These are phyloP conservation scores for Trichomonas tenax DNA, from an alignment of 208 protist genomes.

Conservation along the genomic window DNA sequence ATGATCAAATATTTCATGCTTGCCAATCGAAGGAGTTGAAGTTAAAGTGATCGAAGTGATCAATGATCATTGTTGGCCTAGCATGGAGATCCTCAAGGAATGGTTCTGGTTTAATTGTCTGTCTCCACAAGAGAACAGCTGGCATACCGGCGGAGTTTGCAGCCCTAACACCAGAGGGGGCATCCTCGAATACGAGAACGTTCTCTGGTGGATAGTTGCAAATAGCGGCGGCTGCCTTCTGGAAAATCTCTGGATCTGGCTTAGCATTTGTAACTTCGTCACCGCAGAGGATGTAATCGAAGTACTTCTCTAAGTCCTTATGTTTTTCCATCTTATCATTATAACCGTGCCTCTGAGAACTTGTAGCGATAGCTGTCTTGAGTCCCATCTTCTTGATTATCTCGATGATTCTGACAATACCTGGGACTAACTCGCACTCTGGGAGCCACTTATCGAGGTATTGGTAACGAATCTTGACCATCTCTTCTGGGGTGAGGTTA, in stretches of 20 bases:
- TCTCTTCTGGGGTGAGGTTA: not conserved
- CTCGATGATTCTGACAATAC: not conserved
- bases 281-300: not conserved
- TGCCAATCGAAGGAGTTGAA: not conserved
- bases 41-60: not conserved
- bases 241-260: not conserved
- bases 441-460: not conserved
- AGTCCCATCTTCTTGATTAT: not conserved
- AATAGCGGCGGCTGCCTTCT: not conserved
- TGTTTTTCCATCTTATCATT: not conserved
- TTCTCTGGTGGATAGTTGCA: not conserved
- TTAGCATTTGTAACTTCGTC: slow-evolving; percentile 4
- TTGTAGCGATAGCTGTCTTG: not conserved
- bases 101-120: not conserved
- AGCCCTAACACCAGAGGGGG: not conserved
- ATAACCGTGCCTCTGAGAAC: not conserved
- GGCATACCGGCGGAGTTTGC: not conserved
- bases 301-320: not conserved
- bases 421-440: not conserved
- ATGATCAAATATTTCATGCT: no score
- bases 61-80: not conserved
- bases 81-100: not conserved
- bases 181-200: not conserved
- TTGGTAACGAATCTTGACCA: not conserved
- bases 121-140: not conserved